Percentiles rank a stretch among this genome's conserved stretches.
Evolutionary conservation across 306 rosid species (phyloP).

Genomic region (Senna tora): DNA sequence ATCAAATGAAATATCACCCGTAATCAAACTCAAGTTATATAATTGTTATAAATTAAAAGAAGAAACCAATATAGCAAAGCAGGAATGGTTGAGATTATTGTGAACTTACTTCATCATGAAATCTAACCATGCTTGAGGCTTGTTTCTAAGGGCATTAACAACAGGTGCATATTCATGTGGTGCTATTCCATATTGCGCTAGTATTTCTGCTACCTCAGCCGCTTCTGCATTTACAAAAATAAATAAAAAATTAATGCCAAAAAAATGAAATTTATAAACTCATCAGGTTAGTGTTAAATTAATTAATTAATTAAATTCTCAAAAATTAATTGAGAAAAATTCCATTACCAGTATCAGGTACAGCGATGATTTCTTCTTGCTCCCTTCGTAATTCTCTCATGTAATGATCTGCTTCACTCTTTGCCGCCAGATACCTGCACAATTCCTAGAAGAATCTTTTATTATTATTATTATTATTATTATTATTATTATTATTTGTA

Average conservation of each 20-base stretch:
- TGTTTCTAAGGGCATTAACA: conserved; percentile 75
- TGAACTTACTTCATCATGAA: conserved; percentile 93
- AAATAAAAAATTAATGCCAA: neutral
- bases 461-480: too few species aligned
- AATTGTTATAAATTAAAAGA: too few species aligned
- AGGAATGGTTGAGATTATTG: neutral
- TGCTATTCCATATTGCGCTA: conserved; percentile 74
- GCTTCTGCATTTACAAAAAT: conserved; percentile 62
- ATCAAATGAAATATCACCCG: too few species aligned
- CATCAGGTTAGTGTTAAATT: neutral
- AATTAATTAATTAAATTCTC: neutral
- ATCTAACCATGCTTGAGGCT: conserved; percentile 91
- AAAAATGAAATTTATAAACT: neutral
- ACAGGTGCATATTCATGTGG: conserved; percentile 84
- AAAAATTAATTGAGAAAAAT: neutral
- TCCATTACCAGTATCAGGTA: conserved; percentile 73
- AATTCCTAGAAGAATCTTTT: neutral
- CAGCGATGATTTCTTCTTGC: conserved; percentile 73
- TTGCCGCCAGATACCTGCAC: conserved; percentile 84
- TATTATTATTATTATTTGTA: too few species aligned
- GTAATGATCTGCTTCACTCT: conserved; percentile 90
- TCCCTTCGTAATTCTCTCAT: conserved; percentile 73
- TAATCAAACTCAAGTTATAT: too few species aligned
- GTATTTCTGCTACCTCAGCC: conserved; percentile 81
- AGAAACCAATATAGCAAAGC: too few species aligned